Conservation (phyloP, 768 basidiomycete genomes). For the Podaxis sp. region DNA sequence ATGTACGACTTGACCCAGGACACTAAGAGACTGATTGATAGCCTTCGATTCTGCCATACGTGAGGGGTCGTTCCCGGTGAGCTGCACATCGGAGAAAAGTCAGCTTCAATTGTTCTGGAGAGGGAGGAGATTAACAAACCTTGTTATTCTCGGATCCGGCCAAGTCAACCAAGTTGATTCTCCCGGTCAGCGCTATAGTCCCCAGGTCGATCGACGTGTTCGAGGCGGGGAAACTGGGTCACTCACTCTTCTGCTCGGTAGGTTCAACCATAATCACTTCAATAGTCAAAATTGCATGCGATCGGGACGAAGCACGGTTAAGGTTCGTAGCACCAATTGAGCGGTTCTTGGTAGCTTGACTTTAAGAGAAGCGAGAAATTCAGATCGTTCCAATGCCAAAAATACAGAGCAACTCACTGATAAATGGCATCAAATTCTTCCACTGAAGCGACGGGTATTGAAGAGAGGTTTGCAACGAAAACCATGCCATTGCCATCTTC, state of each 20-base stretch:
- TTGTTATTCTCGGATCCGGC: conserved; percentile 94
- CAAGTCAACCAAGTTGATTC: conserved; percentile 85
- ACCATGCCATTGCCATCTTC: conserved; percentile 54
- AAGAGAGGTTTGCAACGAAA: conserved; percentile 54
- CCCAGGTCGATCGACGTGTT: background rate
- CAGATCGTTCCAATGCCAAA: background rate
- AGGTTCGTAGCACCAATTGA: conserved; percentile 86
- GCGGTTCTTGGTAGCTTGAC: conserved; percentile 71
- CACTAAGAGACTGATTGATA: conserved; percentile 88
- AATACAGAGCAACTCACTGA: conserved; percentile 30
- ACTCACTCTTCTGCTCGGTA: conserved; percentile 53
- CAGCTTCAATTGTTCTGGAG: background rate
- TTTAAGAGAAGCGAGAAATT: conserved; percentile 26
- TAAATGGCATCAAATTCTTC: conserved; percentile 49
- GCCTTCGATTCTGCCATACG: conserved; percentile 88
- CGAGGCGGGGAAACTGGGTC: background rate
- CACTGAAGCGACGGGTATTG: conserved; percentile 37
- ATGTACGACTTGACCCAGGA: conserved; percentile 85
- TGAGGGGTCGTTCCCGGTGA: conserved; percentile 84
- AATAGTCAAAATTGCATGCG: conserved; percentile 84
- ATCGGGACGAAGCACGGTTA: conserved; percentile 83
- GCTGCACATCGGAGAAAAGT: conserved; percentile 28
- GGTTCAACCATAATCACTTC: conserved; percentile 59
- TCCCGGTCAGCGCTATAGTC: conserved; percentile 62
- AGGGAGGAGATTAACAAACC: conserved; percentile 28